Evolutionary conservation across 768 basidiomycete species (phyloP).

Genomic region (Naganishia antarctica): DNA sequence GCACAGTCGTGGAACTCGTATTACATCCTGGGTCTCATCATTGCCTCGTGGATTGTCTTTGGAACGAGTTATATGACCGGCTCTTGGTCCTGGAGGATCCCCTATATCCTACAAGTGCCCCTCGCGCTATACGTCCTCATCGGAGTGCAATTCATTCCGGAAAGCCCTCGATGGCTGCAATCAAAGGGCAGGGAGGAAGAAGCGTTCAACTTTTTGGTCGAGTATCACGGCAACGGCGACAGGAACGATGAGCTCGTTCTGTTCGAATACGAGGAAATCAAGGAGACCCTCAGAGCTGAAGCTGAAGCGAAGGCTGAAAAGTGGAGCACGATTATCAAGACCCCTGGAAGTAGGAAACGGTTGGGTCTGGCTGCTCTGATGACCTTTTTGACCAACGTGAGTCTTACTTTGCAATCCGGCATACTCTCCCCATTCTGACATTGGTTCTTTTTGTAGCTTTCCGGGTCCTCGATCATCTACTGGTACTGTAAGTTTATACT

Average conservation of each 20-base stretch:
- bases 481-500: constrained; percentile 39
- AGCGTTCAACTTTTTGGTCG: constrained; percentile 45
- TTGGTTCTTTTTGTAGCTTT: constrained; percentile 27
- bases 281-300: constrained; percentile 46
- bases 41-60: constrained; percentile 47
- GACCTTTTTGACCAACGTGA: constrained; percentile 44
- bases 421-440: constrained; percentile 20
- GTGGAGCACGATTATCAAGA: constrained; percentile 45
- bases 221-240: constrained; percentile 50
- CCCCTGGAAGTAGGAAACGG: constrained; percentile 42
- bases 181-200: constrained; percentile 45
- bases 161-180: constrained; percentile 49
- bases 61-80: constrained; percentile 40
- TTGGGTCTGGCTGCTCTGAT: constrained; percentile 46
- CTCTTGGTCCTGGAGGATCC: constrained; percentile 49
- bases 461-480: constrained; percentile 47
- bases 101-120: constrained; percentile 48
- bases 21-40: constrained; percentile 49
- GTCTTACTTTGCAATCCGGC: not conserved
- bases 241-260: constrained; percentile 47
- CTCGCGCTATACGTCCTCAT: constrained; percentile 47
- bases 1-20: constrained; percentile 50
- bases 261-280: constrained; percentile 51
- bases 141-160: constrained; percentile 50
- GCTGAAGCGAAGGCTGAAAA: constrained; percentile 43